Evolutionary conservation across 257 asterid species (phyloP), one percentile per base, ranked within the genome.

Genomic region (Capsicum baccatum): DNA sequence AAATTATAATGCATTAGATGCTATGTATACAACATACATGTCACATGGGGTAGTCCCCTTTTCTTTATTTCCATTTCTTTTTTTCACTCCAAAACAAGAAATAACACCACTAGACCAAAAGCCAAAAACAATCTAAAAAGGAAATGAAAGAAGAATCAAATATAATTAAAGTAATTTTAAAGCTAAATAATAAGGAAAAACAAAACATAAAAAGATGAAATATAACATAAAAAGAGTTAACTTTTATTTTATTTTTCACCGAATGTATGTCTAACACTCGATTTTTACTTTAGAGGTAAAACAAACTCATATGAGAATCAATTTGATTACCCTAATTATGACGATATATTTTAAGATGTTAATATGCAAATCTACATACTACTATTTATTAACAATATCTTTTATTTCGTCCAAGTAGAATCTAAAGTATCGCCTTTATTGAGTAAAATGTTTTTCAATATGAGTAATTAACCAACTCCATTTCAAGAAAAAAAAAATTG

Each of bases 31-130:
- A 37, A 89, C 91, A 83, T 84, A 90, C 93, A 88, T 84, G 79
- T 79, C 93, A 91, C 95, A 86, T 90, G 97, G 88, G 80, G 68
- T 74, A 85, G 78, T 55, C 79, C 79, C 82, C 15, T 57, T 12
- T 62, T 71, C 54, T 74, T 39, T 56, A 62, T 74, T 74, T 78
- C 78, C 13, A 26, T 17, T 79, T 85, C 67, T 68, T 67, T 48
- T 62, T 64, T 83, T 64, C 83, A 59, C 67, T 59, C 85, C 42
- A 85, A 76, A 85, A 79, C 86, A 39, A 85, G 73, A 81, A 73
- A 66, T 56, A 87, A 79, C 86, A 76, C 85, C 84, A 84, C 86
- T 83, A 68, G 12, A 26, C 63, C 63, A 76, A 76, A 76, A 76
- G 81, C 81, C 63, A 76, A 76, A 76, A 80, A 58, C 57, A 35